A percentile compares a stretch with the other conserved stretches of the same genome.
These are phyloP conservation scores for Nigrograna mackinnonii DNA, from an alignment of 2,329 filamentous ascomycete species.

Conservation along the genomic window DNA sequence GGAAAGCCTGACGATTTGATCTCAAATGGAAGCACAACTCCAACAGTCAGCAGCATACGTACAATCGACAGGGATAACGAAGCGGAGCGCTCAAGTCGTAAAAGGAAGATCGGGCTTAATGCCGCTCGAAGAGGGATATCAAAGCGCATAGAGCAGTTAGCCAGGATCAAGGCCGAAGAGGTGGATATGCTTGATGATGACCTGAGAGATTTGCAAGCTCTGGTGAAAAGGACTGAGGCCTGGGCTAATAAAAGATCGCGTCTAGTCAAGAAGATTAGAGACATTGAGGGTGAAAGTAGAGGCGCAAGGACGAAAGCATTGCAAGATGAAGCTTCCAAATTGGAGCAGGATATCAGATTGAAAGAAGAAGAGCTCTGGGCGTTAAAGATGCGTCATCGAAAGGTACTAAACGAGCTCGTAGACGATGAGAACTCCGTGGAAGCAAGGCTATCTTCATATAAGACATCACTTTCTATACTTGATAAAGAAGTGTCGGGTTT, in stretches of 20 bases:
- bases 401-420: constrained; percentile 62
- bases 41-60: constrained; percentile 46
- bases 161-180: constrained; percentile 70
- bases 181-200: constrained; percentile 62
- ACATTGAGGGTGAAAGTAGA: constrained; percentile 59
- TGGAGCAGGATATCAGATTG: constrained; percentile 67
- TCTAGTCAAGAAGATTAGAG: constrained; percentile 58
- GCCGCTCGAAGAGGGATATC: constrained; percentile 68
- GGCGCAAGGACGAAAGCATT: constrained; percentile 60
- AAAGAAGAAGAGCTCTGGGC: constrained; percentile 66
- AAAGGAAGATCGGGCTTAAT: constrained; percentile 61
- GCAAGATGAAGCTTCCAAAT: constrained; percentile 52
- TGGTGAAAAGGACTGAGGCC: constrained; percentile 61
- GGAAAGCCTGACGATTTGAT: constrained; percentile 42
- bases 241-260: constrained; percentile 62
- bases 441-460: constrained; percentile 73
- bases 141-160: constrained; percentile 65
- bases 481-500: constrained; percentile 65
- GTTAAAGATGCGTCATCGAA: constrained; percentile 64
- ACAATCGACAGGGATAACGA: constrained; percentile 30
- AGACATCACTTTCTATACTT: constrained; percentile 66
- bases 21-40: constrained; percentile 55
- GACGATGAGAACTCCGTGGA: constrained; percentile 69
- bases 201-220: constrained; percentile 59
- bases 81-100: constrained; percentile 36